Evolutionary conservation across 176 grass and related monocot species (phyloP).

Genomic region (Triticum dicoccoides): DNA sequence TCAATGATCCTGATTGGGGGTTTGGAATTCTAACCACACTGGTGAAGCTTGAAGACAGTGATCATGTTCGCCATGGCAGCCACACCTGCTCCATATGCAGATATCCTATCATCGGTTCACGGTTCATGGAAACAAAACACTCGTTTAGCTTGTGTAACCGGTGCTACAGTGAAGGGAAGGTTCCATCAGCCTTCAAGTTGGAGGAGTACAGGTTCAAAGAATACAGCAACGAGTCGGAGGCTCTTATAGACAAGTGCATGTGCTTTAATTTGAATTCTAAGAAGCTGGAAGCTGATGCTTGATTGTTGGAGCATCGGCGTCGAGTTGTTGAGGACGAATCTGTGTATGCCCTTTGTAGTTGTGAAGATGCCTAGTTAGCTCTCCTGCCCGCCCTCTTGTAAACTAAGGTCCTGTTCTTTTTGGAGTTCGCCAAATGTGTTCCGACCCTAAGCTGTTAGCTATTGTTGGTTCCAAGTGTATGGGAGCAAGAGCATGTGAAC

Average conservation of each 20-base stretch:
- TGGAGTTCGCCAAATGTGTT: conserved; percentile 27
- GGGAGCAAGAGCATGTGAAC: conserved; percentile 38
- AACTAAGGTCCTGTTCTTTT: conserved; percentile 46
- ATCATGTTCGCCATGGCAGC: conserved; percentile 84
- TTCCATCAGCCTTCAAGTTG: conserved; percentile 77
- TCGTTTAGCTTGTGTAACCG: conserved; percentile 82
- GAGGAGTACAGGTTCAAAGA: conserved; percentile 97
- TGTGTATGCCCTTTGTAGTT: conserved; percentile 52
- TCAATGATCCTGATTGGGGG: conserved; percentile 93
- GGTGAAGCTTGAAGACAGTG: conserved; percentile 89
- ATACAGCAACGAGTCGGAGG: conserved; percentile 77
- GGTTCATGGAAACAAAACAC: conserved; percentile 90
- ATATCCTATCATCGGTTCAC: conserved; percentile 88
- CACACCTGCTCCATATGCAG: conserved; percentile 80
- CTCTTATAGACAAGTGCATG: conserved; percentile 70
- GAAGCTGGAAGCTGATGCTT: conserved; percentile 61
- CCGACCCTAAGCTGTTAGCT: conserved; percentile 13
- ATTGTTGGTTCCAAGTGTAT: conserved; percentile 30
- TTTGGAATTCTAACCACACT: conserved; percentile 82
- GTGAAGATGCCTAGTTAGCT: conserved; percentile 49
- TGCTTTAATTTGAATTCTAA: conserved; percentile 85
- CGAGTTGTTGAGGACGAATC: conserved; percentile 5
- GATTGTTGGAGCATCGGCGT: conserved; percentile 27
- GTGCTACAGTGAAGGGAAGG: conserved; percentile 98
- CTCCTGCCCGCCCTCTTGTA: conserved; percentile 48